Evolutionary conservation across 2,329 filamentous ascomycete species (phyloP), one percentile per base, ranked within the genome.

Genomic region (Xylaria arbuscula): DNA sequence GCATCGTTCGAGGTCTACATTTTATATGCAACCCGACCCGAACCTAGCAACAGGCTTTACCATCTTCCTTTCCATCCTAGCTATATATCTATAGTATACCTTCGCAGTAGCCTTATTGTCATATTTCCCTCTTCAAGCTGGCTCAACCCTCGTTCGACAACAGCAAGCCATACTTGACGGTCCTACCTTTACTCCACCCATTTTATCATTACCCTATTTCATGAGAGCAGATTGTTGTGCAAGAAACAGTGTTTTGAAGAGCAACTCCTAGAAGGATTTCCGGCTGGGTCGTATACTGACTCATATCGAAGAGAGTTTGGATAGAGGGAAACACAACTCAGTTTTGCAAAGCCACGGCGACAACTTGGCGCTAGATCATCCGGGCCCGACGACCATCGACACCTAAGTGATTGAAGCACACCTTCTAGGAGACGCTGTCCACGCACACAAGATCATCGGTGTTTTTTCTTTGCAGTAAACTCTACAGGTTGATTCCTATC

Each of bases 1-100:
- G 75, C 73, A 79, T 79, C 77, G 72, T 78, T 79, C 77, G 76
- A 78, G 77, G 74, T 73, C 76, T 72, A 79, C 76, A 76, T 77
- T 78, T 78, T 79, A 80, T 81, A 81, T 78, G 79, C 70, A 72
- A 72, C 70, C 69, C 62, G 67, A 72, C 72, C 75, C 70, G 72
- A 74, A 68, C 64, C 64, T 61, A 70, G 67, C 70, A 67, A 72
- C 55, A 62, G 59, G 68, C 75, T 72, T 72, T 66, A 74, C 68
- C 66, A 60, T 58, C 64, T 62, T 68, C 68, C 63, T 59, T 67
- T 66, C 47, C 60, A 61, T 62, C 55, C 36, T 22, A 57, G 53
- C 59, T 63, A 62, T 66, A 73, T 72, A 73, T 73, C 71, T 69
- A 55, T 73, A 54, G 67, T 76, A 68, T 70, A 67, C 38, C 60